These are phyloP conservation scores for Auricularia cornea DNA, from an alignment of 768 basidiomycete genomes.

Conservation along the genomic window DNA sequence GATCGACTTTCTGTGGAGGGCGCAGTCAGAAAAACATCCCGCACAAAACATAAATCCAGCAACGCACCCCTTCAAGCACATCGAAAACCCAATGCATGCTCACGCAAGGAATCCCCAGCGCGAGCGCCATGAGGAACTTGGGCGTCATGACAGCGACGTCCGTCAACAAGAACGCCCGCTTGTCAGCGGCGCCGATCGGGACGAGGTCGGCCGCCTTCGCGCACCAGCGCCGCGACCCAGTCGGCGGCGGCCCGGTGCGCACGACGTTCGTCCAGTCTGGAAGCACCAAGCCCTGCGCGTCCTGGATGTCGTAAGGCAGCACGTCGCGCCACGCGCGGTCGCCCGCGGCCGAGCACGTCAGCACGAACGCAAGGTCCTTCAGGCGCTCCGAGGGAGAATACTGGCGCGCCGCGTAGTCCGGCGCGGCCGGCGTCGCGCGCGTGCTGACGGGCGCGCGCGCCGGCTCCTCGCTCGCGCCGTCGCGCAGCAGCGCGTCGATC, in stretches of 20 bases:
- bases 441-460: background rate
- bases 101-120: slow-evolving; percentile 79
- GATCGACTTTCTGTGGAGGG: background rate
- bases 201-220: slow-evolving; percentile 34
- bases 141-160: slow-evolving; percentile 61
- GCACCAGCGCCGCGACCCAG: slow-evolving; percentile 44
- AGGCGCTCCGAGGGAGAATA: background rate
- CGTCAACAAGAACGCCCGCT: slow-evolving; percentile 58
- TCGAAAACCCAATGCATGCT: slow-evolving; percentile 38
- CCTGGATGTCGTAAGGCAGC: slow-evolving; percentile 36
- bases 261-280: slow-evolving; percentile 57
- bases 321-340: background rate
- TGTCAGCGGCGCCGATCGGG: slow-evolving; percentile 23
- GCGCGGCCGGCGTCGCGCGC: background rate
- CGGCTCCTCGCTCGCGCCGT: background rate
- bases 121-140: slow-evolving; percentile 76
- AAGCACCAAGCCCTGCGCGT: slow-evolving; percentile 47
- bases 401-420: background rate
- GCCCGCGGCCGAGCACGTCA: background rate
- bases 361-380: background rate
- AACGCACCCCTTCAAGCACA: background rate
- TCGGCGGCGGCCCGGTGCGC: slow-evolving; percentile 37
- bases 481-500: background rate
- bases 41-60: background rate
- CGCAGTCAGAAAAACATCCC: too few relatives aligned